A percentile compares a stretch with the other conserved stretches of the same genome.
These are phyloP conservation scores for Clitopilus hobsonii DNA, from an alignment of 768 basidiomycete species.

Conservation along the genomic window DNA sequence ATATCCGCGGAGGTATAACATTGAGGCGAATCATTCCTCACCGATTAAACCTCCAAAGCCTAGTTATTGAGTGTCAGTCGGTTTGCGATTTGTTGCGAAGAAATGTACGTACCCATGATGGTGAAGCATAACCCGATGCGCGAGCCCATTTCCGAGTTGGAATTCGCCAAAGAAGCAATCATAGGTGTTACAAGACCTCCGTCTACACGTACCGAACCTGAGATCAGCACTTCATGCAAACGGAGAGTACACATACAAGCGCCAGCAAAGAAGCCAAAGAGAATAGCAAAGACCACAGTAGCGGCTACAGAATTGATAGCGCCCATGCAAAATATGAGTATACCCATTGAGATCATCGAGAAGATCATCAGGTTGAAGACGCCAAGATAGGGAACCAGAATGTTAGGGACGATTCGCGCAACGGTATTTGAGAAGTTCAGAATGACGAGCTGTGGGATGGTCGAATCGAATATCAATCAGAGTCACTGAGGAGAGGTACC, in stretches of 20 bases:
- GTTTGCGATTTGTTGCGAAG: background rate
- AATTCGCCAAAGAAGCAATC: background rate
- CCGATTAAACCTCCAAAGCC: conserved; percentile 38
- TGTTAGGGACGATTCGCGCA: conserved; percentile 14
- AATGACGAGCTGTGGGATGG: conserved; percentile 14
- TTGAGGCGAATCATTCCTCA: conserved; percentile 8
- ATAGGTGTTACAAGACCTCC: conserved; percentile 3
- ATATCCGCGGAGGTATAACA: background rate
- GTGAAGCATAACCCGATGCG: conserved; percentile 2
- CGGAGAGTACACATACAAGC: background rate
- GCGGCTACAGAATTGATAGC: conserved; percentile 4
- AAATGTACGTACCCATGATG: background rate
- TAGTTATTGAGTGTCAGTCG: conserved; percentile 10
- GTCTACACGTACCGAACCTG: background rate
- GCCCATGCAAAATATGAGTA: conserved; percentile 5
- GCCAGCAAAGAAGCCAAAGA: conserved; percentile 8
- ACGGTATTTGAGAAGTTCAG: conserved; percentile 14
- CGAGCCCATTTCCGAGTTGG: conserved; percentile 1
- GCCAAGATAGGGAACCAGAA: conserved; percentile 11
- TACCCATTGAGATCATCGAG: conserved; percentile 6
- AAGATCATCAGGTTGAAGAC: conserved; percentile 11
- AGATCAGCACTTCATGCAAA: background rate
- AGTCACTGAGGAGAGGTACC: conserved; percentile 16
- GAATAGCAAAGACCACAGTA: conserved; percentile 3
- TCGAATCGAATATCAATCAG: background rate